Conservation (phyloP, 179 eudicot species). For the Corrigiola litoralis region DNA sequence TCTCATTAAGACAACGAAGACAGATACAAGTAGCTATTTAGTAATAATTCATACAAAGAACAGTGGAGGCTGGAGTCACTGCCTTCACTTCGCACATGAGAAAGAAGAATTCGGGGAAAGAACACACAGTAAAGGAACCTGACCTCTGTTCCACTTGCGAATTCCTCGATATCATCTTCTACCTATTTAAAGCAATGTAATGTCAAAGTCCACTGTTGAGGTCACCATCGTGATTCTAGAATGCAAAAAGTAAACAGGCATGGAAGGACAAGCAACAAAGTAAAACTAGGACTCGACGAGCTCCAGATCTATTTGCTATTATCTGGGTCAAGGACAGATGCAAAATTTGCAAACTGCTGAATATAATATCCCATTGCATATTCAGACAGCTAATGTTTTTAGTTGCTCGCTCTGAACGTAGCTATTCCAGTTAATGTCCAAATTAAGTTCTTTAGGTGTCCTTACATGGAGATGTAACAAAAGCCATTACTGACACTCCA, state of each 20-base stretch:
- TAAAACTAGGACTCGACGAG: too few relatives aligned
- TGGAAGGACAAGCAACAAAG: neutral
- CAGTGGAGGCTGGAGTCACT: neutral
- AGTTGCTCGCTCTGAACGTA: too few relatives aligned
- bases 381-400: too few relatives aligned
- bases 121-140: neutral
- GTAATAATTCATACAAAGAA: neutral
- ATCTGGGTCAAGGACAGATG: neutral
- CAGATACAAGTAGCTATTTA: neutral
- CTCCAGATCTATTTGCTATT: too few relatives aligned
- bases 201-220: neutral
- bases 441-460: too few relatives aligned
- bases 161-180: conserved; percentile 76
- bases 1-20: too few relatives aligned
- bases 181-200: conserved; percentile 20
- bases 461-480: too few relatives aligned
- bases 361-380: too few relatives aligned
- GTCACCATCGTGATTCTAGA: neutral
- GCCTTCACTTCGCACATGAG: neutral
- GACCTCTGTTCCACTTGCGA: conserved; percentile 63
- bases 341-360: too few relatives aligned
- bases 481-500: too few relatives aligned
- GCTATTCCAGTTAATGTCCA: too few relatives aligned
- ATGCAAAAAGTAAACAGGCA: neutral
- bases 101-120: neutral